Percentiles rank a stretch among this genome's conserved stretches.
phyloP scores from a whole-genome alignment of 768 basidiomycete genomes.

The Termitomyces titanicus region DNA sequence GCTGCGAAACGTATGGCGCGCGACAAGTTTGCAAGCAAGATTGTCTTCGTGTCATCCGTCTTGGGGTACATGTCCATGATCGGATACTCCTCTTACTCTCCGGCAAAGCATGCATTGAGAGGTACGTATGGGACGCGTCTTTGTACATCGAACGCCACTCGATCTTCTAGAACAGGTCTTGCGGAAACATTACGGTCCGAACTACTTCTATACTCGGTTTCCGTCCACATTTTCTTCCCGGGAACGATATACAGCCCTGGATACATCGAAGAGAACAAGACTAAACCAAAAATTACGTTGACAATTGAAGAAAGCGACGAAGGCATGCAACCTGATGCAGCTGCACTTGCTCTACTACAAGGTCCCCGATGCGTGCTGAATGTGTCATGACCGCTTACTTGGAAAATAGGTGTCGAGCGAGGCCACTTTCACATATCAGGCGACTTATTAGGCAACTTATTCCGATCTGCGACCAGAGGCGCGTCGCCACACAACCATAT shows the following conservation, averaged over 20 bases:
- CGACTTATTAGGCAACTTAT: conserved; percentile 65
- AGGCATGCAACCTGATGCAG: conserved; percentile 58
- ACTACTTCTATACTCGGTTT: conserved; percentile 71
- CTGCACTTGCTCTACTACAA: conserved; percentile 53
- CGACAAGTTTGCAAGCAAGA: conserved; percentile 55
- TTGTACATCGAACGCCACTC: not conserved
- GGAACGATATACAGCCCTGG: conserved; percentile 80
- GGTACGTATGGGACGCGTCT: conserved; percentile 52
- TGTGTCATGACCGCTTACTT: not conserved
- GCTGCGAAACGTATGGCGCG: conserved; percentile 65
- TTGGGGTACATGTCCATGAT: conserved; percentile 76
- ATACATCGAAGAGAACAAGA: conserved; percentile 69
- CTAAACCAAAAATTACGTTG: conserved; percentile 71
- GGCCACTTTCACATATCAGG: conserved; percentile 78
- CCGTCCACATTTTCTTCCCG: conserved; percentile 82
- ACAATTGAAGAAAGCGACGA: conserved; percentile 77
- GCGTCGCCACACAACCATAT: conserved; percentile 58
- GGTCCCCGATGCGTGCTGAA: conserved; percentile 34
- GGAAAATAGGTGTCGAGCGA: conserved; percentile 56
- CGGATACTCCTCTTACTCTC: conserved; percentile 79
- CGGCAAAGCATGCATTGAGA: conserved; percentile 82
- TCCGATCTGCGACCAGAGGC: conserved; percentile 68
- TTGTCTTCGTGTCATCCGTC: conserved; percentile 74
- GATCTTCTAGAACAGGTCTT: conserved; percentile 47
- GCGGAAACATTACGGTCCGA: conserved; percentile 87